phyloP scores from a whole-genome alignment of 2,329 filamentous ascomycete genomes.

The Penicillium thymicola region DNA sequence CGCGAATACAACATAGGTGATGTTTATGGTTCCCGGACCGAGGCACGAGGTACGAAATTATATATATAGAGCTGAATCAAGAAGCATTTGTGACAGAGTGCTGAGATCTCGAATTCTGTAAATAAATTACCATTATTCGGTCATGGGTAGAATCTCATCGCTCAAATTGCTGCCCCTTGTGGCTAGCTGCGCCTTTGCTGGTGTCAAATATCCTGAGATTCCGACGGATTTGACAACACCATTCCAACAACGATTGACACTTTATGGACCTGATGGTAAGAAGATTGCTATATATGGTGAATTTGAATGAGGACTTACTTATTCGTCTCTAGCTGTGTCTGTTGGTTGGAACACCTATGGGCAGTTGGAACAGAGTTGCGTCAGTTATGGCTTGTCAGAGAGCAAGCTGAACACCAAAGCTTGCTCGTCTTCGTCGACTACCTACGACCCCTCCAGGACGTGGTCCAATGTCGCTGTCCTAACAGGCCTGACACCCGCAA shows the following conservation, averaged over 20 bases:
- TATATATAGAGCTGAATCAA: background rate
- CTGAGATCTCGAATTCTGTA: background rate
- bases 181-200: slow-evolving; percentile 20
- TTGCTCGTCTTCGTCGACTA: slow-evolving; percentile 49
- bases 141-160: slow-evolving; percentile 11
- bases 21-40: background rate
- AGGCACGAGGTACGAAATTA: background rate
- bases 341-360: slow-evolving; percentile 59
- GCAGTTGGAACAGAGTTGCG: slow-evolving; percentile 47
- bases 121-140: background rate
- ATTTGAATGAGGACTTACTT: background rate
- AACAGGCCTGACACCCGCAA: slow-evolving; percentile 48
- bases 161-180: slow-evolving; percentile 19
- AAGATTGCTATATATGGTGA: background rate
- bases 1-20: background rate
- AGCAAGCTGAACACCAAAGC: slow-evolving; percentile 37
- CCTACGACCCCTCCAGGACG: slow-evolving; percentile 55
- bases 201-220: slow-evolving; percentile 45
- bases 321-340: slow-evolving; percentile 43
- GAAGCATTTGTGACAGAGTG: background rate
- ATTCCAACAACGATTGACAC: slow-evolving; percentile 53
- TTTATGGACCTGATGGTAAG: slow-evolving; percentile 50
- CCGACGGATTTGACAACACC: slow-evolving; percentile 53
- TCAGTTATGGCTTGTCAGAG: slow-evolving; percentile 50
- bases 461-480: slow-evolving; percentile 52